Base-by-base conservation (phyloP, 768 basidiomycete species). In the Amanita phalloides region DNA sequence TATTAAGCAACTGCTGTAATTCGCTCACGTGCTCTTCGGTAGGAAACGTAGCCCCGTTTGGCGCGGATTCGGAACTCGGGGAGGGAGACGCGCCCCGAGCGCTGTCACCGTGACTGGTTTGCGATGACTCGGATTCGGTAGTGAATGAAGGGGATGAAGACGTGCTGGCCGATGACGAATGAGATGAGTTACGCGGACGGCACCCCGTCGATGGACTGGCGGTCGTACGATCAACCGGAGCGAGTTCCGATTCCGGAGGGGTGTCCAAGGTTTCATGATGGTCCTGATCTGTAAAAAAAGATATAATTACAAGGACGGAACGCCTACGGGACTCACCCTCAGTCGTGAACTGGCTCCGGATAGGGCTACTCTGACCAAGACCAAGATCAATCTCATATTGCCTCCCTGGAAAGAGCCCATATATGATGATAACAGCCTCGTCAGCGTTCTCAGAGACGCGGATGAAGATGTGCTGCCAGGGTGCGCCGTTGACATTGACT, bases 341-440 rank as follows among this genome's bases (percentile, higher is more conserved):
- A 0, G 86, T 87, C 0, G 78, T 79, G 54, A 92, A 79, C 59
- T 84, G 81, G 49, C 74, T 75, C 36, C 78, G 71, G 21, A 86
- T 69, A 33, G 58, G 68, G 47, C 62, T 69, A 42, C 60, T 65
- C 56, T 78, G 71, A 23, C 80, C 82, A 25, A 94, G 74, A 1
- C 77, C 83, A 9, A 96, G 70, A 60, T 92, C 88, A 48, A 96
- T 82, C 60, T 96, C 91, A 59, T 96, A 96, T 62, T 90, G 87
- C 51, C 88, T 77, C 1, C 88, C 88, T 3, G 91, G 92, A 71
- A 87, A 78, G 43, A 97, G 73, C 1, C 90, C 90, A 54, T 91
- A 93, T 25, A 97, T 79, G 53, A 95, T 88, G 48, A 96, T 90
- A 51, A 94, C 80, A 0, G 90, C 93, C 61, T 95, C 87, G 57